These are phyloP conservation scores for Auricularia heimuer DNA, from an alignment of 768 basidiomycete species.

Conservation along the genomic window DNA sequence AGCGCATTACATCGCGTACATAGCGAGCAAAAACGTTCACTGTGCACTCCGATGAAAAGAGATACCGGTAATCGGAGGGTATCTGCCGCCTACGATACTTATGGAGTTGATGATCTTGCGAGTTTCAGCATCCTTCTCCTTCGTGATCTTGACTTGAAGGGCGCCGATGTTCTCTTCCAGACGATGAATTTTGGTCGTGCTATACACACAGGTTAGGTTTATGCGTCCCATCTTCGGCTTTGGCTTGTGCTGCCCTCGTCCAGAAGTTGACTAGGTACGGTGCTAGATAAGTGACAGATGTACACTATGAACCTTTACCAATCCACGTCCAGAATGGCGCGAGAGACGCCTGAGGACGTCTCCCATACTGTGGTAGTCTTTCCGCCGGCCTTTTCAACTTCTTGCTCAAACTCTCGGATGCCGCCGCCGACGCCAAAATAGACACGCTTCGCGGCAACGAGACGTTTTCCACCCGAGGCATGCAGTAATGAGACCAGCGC, in stretches of 20 bases:
- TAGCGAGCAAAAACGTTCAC: no score
- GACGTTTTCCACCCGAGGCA: slow-evolving; percentile 27
- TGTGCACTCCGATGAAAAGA: no score
- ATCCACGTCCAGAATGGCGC: not conserved
- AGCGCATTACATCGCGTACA: no score
- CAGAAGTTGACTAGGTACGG: no score
- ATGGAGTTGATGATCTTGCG: slow-evolving; percentile 15
- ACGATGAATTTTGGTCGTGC: not conserved
- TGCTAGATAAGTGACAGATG: no score
- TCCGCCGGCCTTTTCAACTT: slow-evolving; percentile 32
- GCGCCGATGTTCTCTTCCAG: slow-evolving; percentile 37
- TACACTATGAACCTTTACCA: not conserved
- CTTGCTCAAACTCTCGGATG: slow-evolving; percentile 57
- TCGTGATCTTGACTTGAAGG: slow-evolving; percentile 22
- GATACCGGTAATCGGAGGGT: not conserved
- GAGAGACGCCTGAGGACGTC: slow-evolving; percentile 9
- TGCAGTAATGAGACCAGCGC: slow-evolving; percentile 18
- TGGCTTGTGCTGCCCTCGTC: no score
- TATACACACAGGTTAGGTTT: not conserved
- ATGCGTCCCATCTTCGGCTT: no score
- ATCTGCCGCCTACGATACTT: not conserved
- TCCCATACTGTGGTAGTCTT: slow-evolving; percentile 56
- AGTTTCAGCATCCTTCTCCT: slow-evolving; percentile 30
- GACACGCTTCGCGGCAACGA: slow-evolving; percentile 84
- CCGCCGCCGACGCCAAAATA: slow-evolving; percentile 97